These are phyloP conservation scores for Arthrobotrys megalospora DNA, from an alignment of 2,329 filamentous ascomycete species.

Conservation along the genomic window DNA sequence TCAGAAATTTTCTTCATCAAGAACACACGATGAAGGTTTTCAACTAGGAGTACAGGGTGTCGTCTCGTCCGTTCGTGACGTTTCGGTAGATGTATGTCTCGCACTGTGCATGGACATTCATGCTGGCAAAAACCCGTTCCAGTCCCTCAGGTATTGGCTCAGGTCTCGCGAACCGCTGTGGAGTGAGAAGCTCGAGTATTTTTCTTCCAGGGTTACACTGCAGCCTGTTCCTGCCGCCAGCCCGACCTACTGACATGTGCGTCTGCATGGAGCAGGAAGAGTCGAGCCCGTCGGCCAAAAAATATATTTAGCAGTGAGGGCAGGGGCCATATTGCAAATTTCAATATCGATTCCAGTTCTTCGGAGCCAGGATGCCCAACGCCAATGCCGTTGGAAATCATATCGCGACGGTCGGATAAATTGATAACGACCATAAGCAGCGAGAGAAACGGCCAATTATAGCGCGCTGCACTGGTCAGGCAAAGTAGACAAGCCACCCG, in stretches of 20 bases:
- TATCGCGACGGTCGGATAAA: conserved; percentile 15
- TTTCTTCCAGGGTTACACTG: conserved; percentile 37
- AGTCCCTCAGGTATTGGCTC: conserved; percentile 6
- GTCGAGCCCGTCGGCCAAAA: neutral
- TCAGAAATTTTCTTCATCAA: conserved; percentile 26
- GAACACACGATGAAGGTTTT: conserved; percentile 6
- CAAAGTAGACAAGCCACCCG: neutral
- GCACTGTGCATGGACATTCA: conserved; percentile 26
- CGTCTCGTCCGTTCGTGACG: conserved; percentile 19
- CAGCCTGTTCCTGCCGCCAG: conserved; percentile 33
- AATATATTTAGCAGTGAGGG: conserved; percentile 25
- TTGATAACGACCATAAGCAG: conserved; percentile 21
- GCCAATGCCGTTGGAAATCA: neutral
- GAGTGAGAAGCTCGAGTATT: conserved; percentile 14
- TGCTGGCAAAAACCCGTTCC: conserved; percentile 27
- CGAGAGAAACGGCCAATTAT: conserved; percentile 18
- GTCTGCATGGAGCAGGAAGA: conserved; percentile 19
- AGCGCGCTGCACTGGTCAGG: neutral
- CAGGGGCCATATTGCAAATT: conserved; percentile 48
- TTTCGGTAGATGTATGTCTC: conserved; percentile 27
- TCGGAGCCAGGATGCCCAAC: neutral
- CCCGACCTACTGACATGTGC: conserved; percentile 23
- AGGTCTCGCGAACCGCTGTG: conserved; percentile 19
- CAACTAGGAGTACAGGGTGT: neutral
- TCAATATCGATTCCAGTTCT: conserved; percentile 28